A percentile compares a stretch with the other conserved stretches of the same genome.
These are phyloP conservation scores for Sporothrix globosa DNA, from an alignment of 2,329 filamentous ascomycete genomes.

Conservation along the genomic window DNA sequence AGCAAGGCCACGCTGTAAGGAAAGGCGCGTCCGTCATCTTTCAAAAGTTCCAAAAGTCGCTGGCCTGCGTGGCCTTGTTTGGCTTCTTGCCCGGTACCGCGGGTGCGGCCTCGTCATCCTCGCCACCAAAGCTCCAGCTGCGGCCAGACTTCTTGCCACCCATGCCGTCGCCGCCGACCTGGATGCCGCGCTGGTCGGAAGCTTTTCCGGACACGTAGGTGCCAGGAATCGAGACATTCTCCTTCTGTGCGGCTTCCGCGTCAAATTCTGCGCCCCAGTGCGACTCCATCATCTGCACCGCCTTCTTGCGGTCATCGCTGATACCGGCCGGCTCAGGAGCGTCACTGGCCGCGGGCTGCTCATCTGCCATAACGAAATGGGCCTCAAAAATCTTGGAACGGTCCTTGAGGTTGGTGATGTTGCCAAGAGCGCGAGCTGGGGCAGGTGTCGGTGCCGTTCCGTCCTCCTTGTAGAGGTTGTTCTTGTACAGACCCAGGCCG, in stretches of 20 bases:
- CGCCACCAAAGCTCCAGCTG: constrained; percentile 62
- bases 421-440: constrained; percentile 57
- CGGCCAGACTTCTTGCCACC: constrained; percentile 60
- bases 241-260: constrained; percentile 49
- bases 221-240: constrained; percentile 51
- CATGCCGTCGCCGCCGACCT: constrained; percentile 67
- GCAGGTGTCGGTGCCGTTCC: constrained; percentile 46
- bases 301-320: constrained; percentile 66
- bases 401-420: constrained; percentile 72
- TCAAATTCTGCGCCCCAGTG: constrained; percentile 56
- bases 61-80: constrained; percentile 43
- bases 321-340: constrained; percentile 48
- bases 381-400: constrained; percentile 75
- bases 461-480: constrained; percentile 69
- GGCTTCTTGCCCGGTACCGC: constrained; percentile 48
- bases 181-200: constrained; percentile 46
- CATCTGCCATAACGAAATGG: constrained; percentile 77
- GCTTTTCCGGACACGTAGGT: constrained; percentile 30
- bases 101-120: constrained; percentile 48
- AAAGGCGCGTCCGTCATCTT: background rate
- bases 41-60: constrained; percentile 55
- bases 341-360: constrained; percentile 50
- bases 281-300: constrained; percentile 72
- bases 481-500: constrained; percentile 73
- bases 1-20: background rate